Percentiles rank a stretch among this genome's conserved stretches.
Conservation (phyloP, 1,139 yeast species). For the Geotrichum phurueaensis region DNA sequence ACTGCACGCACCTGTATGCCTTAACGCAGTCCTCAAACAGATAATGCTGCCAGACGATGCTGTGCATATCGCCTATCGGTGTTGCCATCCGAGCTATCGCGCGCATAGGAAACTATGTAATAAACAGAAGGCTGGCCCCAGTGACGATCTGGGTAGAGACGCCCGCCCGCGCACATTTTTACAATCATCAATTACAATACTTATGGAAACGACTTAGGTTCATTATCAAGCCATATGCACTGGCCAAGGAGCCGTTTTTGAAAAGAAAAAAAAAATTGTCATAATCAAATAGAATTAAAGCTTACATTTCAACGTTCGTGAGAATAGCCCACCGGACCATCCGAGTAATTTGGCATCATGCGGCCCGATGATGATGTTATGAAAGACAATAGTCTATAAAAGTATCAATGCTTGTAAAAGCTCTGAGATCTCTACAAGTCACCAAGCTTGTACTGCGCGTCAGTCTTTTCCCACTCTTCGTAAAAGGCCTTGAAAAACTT, state of each 20-base stretch:
- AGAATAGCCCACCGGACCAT: not conserved
- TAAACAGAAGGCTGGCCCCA: not conserved
- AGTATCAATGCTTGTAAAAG: not conserved
- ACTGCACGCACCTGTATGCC: not conserved
- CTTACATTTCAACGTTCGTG: not conserved
- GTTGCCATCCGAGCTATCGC: not conserved
- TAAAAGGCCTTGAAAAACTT: slow-evolving; percentile 63
- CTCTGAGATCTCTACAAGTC: slow-evolving; percentile 22
- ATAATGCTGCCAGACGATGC: not conserved
- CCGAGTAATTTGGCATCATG: not conserved
- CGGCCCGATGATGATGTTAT: not conserved
- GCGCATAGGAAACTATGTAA: not conserved
- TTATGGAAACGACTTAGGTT: not conserved
- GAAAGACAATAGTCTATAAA: not conserved
- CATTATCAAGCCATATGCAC: not conserved
- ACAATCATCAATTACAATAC: not conserved
- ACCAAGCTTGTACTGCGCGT: slow-evolving; percentile 31
- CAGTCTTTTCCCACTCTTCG: slow-evolving; percentile 42
- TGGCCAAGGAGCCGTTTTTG: not conserved
- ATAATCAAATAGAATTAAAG: not conserved
- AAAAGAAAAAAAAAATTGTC: not conserved
- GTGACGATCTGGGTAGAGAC: not conserved
- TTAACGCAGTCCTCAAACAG: not conserved
- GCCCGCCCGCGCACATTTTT: not conserved
- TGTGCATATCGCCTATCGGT: not conserved